Conservation (phyloP, 768 basidiomycete species). For the Naematelia encephala region DNA sequence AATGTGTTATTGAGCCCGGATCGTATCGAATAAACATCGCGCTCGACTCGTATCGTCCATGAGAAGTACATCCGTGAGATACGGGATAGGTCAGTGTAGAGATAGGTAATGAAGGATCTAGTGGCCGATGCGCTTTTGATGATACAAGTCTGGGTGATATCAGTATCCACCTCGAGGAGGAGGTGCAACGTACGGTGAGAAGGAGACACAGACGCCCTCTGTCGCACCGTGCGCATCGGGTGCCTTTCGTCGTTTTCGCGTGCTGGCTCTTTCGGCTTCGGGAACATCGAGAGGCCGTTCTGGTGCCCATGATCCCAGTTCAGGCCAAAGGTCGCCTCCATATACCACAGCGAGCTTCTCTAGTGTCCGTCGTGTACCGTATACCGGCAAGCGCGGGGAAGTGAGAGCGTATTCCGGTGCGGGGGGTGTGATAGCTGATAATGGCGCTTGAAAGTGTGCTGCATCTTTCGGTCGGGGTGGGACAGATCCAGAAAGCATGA, state of each 20-base stretch:
- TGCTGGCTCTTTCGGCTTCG: background rate
- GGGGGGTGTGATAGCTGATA: conserved; percentile 1
- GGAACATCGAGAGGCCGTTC: background rate
- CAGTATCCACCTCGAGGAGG: too few species aligned
- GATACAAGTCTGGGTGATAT: conserved; percentile 11
- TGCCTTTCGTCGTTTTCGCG: background rate
- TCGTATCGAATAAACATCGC: conserved; percentile 78
- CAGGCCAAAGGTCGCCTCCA: conserved; percentile 46
- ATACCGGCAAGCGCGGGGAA: conserved; percentile 29
- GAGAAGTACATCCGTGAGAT: conserved; percentile 63
- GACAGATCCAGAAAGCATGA: conserved; percentile 77
- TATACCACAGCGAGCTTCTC: conserved; percentile 37
- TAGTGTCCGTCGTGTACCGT: conserved; percentile 30
- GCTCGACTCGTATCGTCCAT: conserved; percentile 64
- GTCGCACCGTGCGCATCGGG: background rate
- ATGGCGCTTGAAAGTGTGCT: conserved; percentile 1
- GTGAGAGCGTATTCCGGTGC: background rate
- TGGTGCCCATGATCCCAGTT: conserved; percentile 41
- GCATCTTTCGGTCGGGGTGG: conserved; percentile 20
- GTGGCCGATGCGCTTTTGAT: conserved; percentile 10
- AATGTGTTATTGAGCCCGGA: conserved; percentile 50
- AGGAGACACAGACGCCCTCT: conserved; percentile 23
- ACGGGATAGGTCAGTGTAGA: conserved; percentile 64
- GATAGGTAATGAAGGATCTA: conserved; percentile 55
- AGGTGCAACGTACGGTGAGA: conserved; percentile 27